Evolutionary conservation across 805 yeast species (phyloP).

Genomic region (Tetrapisispora arboricola): DNA sequence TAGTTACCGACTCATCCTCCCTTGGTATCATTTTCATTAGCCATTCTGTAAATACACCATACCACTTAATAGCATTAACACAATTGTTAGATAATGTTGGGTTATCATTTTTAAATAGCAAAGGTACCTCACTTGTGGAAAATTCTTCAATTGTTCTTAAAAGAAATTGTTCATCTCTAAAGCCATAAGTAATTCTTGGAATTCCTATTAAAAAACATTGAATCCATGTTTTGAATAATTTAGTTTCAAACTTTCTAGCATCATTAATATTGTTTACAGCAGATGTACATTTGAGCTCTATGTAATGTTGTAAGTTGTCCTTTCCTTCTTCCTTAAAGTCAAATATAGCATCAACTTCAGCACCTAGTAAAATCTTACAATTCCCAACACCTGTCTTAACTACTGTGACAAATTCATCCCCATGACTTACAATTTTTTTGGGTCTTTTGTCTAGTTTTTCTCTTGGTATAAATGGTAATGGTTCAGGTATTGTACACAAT

Average conservation of each 20-base stretch:
- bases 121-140: constrained; percentile 69
- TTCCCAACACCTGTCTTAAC: constrained; percentile 78
- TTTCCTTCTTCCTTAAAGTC: constrained; percentile 48
- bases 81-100: constrained; percentile 49
- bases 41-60: constrained; percentile 81
- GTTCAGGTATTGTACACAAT: constrained; percentile 61
- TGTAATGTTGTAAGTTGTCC: constrained; percentile 60
- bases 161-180: constrained; percentile 62
- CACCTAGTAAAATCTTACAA: constrained; percentile 59
- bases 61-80: constrained; percentile 72
- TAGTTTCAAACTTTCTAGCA: constrained; percentile 59
- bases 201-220: constrained; percentile 86
- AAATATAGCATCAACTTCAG: constrained; percentile 87
- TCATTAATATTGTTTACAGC: constrained; percentile 46
- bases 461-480: constrained; percentile 63
- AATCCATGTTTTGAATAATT: constrained; percentile 79
- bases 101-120: constrained; percentile 41
- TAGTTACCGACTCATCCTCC: constrained; percentile 41
- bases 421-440: constrained; percentile 51
- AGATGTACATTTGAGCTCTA: constrained; percentile 70
- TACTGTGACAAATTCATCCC: constrained; percentile 71
- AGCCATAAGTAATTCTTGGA: constrained; percentile 74
- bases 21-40: constrained; percentile 44
- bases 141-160: constrained; percentile 64
- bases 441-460: constrained; percentile 56